Conservation (phyloP, 345 rosid genomes). For the Eucalyptus urophylla region DNA sequence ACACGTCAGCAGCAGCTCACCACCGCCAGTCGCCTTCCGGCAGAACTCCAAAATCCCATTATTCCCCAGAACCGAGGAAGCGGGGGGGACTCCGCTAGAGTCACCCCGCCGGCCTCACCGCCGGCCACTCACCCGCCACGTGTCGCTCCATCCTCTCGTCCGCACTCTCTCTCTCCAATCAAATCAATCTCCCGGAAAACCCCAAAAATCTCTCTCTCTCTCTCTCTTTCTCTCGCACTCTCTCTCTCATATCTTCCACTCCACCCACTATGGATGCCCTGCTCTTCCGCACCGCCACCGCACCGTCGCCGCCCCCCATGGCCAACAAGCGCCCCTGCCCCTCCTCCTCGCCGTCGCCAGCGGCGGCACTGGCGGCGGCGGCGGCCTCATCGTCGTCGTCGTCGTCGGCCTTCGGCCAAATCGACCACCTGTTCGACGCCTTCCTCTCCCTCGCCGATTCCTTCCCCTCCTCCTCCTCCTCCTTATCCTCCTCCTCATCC, state of each 20-base stretch:
- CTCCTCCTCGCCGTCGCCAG: conserved; percentile 4
- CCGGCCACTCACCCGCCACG: not conserved
- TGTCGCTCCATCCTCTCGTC: not conserved
- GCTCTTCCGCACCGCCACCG: conserved; percentile 14
- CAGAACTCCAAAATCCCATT: not conserved
- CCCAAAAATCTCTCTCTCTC: not conserved
- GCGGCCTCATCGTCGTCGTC: not conserved
- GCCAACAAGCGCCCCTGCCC: conserved; percentile 56
- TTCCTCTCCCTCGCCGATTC: conserved; percentile 40
- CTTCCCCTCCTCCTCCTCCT: not conserved
- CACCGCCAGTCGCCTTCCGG: not conserved
- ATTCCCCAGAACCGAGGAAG: not conserved
- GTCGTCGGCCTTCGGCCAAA: conserved; percentile 1
- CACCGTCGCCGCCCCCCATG: conserved; percentile 11
- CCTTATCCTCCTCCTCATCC: not conserved
- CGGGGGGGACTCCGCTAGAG: not conserved
- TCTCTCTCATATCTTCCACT: not conserved
- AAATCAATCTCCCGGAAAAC: not conserved
- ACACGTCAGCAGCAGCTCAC: not conserved
- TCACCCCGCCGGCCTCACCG: not conserved
- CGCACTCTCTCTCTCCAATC: not conserved
- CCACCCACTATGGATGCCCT: conserved; percentile 35
- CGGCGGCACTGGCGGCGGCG: not conserved
- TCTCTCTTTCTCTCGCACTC: not conserved
- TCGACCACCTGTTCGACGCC: conserved; percentile 33